Base-by-base conservation (phyloP, 768 basidiomycete genomes). In the Tulasnella sp. region DNA sequence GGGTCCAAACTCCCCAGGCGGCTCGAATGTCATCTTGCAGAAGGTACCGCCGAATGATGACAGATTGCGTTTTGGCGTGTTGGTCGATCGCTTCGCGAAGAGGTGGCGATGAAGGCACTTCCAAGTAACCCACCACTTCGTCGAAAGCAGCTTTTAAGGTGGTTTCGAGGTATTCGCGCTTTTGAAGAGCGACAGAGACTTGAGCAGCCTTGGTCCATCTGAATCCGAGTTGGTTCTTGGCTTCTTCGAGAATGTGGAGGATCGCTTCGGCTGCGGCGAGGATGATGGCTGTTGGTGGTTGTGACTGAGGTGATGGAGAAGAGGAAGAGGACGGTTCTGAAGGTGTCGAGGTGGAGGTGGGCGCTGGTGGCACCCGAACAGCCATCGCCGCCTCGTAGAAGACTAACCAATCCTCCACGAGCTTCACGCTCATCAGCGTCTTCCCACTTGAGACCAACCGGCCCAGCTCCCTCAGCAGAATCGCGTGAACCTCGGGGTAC, bases 361-460 rank as follows among this genome's bases (percentile, higher is more conserved):
- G 12, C 58, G n/a, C n/a, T n/a, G 58, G 58, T 31, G n/a, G 58
- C 16, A 62, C 16, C 58, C 58, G 58, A 62, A 62, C 58, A 1
- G 58, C 58, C 58, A 62, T 62, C 58, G 58, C 58, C 58, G 58
- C 58, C n/a, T 62, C 31, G 8, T 62, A 62, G n/a, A 10, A 62
- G 3, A 62, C 31, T 27, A 62, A 62, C 58, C 58, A 62, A 62
- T 62, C 58, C 58, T 62, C 58, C 58, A 62, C 58, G 8, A 62
- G 58, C 31, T 62, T 62, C 58, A 62, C n/a, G 58, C 58, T 62
- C 58, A 34, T 62, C 58, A 62, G 18, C 12, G n/a, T 62, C 58
- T 62, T 62, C 58, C 58, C 58, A n/a, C 58, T 62, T 27, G 58
- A 62, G 27, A 62, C 58, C 58, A 62, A 62, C 58, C 58, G n/a